These are phyloP conservation scores for Lichtheimia hyalospora DNA, from an alignment of 371 early-diverging fungal species.

Conservation along the genomic window DNA sequence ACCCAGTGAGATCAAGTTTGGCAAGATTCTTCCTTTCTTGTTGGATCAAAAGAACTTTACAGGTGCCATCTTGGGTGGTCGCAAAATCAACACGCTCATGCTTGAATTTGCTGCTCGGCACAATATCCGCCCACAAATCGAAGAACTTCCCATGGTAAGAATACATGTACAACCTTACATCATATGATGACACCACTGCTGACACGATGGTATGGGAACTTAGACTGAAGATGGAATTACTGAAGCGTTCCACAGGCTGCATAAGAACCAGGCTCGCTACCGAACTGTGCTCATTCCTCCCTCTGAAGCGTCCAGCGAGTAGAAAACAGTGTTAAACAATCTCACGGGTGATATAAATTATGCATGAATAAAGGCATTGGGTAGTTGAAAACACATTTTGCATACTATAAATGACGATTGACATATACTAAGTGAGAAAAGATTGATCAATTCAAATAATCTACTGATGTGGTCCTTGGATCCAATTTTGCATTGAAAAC, in stretches of 20 bases:
- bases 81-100: slow-evolving; percentile 43
- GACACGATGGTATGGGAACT: no score
- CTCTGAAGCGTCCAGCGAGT: slow-evolving; percentile 7
- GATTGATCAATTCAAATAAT: no score
- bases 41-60: slow-evolving; percentile 30
- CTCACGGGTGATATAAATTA: no score
- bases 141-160: slow-evolving; percentile 39
- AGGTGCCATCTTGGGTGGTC: slow-evolving; percentile 47
- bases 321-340: no score
- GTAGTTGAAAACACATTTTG: no score
- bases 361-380: no score
- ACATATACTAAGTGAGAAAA: no score
- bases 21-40: slow-evolving; percentile 26
- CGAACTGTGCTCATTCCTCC: slow-evolving; percentile 35
- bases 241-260: slow-evolving; percentile 28
- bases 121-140: slow-evolving; percentile 47
- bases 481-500: no score
- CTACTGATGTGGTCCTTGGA: no score
- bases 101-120: slow-evolving; percentile 53
- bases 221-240: slow-evolving; percentile 31
- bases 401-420: no score
- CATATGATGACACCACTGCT: no score
- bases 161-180: no score
- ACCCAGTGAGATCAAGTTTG: slow-evolving; percentile 24
- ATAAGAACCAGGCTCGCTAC: slow-evolving; percentile 31